Conservation (phyloP, 805 yeast genomes). For the Dipodascus geniculatus region DNA sequence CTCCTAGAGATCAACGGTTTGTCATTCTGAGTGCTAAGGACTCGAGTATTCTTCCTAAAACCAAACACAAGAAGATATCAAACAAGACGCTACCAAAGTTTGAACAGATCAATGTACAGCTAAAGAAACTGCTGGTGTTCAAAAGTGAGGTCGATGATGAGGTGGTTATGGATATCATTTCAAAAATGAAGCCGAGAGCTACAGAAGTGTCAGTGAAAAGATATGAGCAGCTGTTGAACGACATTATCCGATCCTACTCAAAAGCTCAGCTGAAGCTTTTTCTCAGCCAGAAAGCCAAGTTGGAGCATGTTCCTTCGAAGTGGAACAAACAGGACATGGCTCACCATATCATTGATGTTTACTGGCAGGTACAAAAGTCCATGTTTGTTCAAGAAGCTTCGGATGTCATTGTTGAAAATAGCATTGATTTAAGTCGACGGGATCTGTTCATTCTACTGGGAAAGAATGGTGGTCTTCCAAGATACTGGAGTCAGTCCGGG, state of each 20-base stretch:
- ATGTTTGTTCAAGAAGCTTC: slow-evolving; percentile 20
- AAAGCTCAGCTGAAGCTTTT: slow-evolving; percentile 18
- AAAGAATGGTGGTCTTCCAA: slow-evolving; percentile 29
- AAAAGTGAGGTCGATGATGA: slow-evolving; percentile 9
- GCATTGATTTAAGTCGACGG: slow-evolving; percentile 25
- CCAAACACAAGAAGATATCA: background rate
- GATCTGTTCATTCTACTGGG: slow-evolving; percentile 33
- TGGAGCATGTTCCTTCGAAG: background rate
- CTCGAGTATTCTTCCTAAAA: slow-evolving; percentile 12
- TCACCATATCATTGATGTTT: slow-evolving; percentile 22
- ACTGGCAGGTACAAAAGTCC: slow-evolving; percentile 27
- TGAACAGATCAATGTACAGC: slow-evolving; percentile 13
- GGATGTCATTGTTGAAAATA: slow-evolving; percentile 26
- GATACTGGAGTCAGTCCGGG: slow-evolving; percentile 33
- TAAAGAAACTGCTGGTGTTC: slow-evolving; percentile 13
- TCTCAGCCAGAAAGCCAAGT: slow-evolving; percentile 3
- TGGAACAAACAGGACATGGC: slow-evolving; percentile 16
- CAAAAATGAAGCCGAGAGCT: slow-evolving; percentile 11
- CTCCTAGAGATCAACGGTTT: slow-evolving; percentile 6
- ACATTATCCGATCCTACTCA: slow-evolving; percentile 18
- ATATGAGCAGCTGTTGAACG: slow-evolving; percentile 15
- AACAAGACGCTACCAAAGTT: slow-evolving; percentile 7
- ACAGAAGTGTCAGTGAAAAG: slow-evolving; percentile 14
- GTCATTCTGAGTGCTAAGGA: slow-evolving; percentile 15
- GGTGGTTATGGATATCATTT: slow-evolving; percentile 9